A percentile compares a stretch with the other conserved stretches of the same genome.
phyloP scores from a whole-genome alignment of 495 filamentous ascomycete species.

The Astrothelium subdiscretum region DNA sequence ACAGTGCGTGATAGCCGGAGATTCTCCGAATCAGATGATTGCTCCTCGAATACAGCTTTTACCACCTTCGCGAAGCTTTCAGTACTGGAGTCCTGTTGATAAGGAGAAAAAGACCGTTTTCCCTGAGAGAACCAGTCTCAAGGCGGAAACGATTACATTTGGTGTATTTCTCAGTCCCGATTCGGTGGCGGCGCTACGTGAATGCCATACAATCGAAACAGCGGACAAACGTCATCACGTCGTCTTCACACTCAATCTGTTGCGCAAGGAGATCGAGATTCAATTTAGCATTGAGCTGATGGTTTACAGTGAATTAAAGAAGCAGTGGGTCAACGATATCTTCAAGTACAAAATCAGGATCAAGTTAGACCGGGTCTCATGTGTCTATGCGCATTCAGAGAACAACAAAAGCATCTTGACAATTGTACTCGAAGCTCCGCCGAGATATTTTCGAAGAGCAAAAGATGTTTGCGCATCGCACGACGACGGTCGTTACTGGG shows the following conservation, averaged over 20 bases:
- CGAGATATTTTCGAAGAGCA: conserved; percentile 49
- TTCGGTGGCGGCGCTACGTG: conserved; percentile 39
- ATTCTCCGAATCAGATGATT: not conserved
- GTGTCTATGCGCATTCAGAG: conserved; percentile 37
- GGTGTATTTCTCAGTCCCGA: conserved; percentile 38
- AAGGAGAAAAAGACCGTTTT: conserved; percentile 5
- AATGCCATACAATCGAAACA: conserved; percentile 18
- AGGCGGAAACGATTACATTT: conserved; percentile 24
- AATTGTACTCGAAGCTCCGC: conserved; percentile 52
- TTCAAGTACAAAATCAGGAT: conserved; percentile 36
- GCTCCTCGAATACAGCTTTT: not conserved
- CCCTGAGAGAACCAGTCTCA: conserved; percentile 13
- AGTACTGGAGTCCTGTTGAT: conserved; percentile 18
- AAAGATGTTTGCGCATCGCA: conserved; percentile 30
- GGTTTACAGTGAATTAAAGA: not conserved
- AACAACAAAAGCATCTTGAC: conserved; percentile 33
- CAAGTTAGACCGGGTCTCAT: conserved; percentile 49
- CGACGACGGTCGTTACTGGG: conserved; percentile 43
- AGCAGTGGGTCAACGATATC: not conserved
- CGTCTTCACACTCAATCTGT: conserved; percentile 24
- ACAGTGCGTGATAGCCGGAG: not conserved
- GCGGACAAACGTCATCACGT: conserved; percentile 5
- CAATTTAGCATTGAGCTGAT: conserved; percentile 11
- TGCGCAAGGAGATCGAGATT: conserved; percentile 24
- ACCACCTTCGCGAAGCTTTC: not conserved